A percentile compares a stretch with the other conserved stretches of the same genome.
phyloP scores from a whole-genome alignment of 345 rosid genomes.

The Laguncularia racemosa region DNA sequence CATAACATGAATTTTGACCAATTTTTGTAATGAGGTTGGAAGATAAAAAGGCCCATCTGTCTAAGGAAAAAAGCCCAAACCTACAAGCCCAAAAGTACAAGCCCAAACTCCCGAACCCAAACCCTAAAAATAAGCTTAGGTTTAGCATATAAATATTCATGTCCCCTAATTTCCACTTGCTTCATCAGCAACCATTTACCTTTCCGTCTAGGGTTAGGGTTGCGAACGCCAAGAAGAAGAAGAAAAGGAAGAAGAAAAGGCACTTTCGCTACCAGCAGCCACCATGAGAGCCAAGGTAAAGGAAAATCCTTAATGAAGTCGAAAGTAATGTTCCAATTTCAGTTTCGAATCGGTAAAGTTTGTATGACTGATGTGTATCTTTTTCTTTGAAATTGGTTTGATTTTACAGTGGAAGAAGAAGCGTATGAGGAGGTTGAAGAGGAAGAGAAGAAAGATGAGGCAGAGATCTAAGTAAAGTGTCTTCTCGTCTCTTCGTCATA shows the following conservation, averaged over 20 bases:
- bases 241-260: background rate
- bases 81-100: no score
- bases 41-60: no score
- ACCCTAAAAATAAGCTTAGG: no score
- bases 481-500: background rate
- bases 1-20: no score
- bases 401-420: slow-evolving; percentile 93
- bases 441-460: slow-evolving; percentile 99
- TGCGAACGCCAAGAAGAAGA: slow-evolving; percentile 1
- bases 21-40: no score
- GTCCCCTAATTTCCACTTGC: no score
- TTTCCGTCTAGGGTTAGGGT: slow-evolving; percentile 10
- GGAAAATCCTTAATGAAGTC: background rate
- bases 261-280: background rate
- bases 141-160: no score
- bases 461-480: slow-evolving; percentile 84
- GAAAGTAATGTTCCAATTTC: background rate
- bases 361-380: background rate
- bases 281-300: slow-evolving; percentile 89
- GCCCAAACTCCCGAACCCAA: no score
- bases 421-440: slow-evolving; percentile 99
- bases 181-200: background rate
- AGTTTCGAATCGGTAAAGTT: background rate
- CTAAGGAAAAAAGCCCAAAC: no score
- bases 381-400: background rate